Evolutionary conservation across 2,329 filamentous ascomycete genomes (phyloP), one percentile per base, ranked within the genome.

Genomic region (Teratosphaeria pseudoeucalypti): DNA sequence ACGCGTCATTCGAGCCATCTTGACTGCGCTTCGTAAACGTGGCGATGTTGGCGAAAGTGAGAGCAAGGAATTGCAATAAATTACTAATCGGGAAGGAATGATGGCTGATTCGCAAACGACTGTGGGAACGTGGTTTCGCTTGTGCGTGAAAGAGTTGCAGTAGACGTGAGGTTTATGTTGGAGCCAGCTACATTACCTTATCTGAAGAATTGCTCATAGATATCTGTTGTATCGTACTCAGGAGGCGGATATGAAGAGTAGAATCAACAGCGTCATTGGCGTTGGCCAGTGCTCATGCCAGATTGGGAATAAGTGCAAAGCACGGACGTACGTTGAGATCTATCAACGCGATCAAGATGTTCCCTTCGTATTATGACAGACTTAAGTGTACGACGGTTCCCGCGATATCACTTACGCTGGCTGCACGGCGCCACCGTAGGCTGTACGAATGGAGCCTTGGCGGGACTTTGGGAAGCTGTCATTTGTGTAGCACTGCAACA

Each of bases 1-100:
- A 43, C 68, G 63, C 14, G 67, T 70, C 11, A 66, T 58, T 2
- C 68, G 62, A 53, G 64, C 64, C 68, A 70, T 70, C 16, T 37
- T 61, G 3, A 7, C 26, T 49, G 9, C 43, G 16, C 16, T 49
- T 11, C 19, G 16, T 23, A 49, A n/a, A 10, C 16, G 16, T 49
- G 7, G 43, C 19, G n/a, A 49, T 19, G 43, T 10, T 49, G 16
- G 43, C 43, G 43, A 19, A 6, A 16, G 43, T 6, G 9, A 49
- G n/a, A 49, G 43, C 43, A 49, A 49, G 9, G 16, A 49, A 19
- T 23, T 23, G 19, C 16, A 19, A 19, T 19, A n/a, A 10, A 3
- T 11, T 19, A 49, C 23, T 3, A 49, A n/a, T 49, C n/a, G 6
- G 6, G 43, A 49, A 23, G 16, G 19, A n/a, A 49, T 49, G 43